Base-by-base conservation (phyloP, 2,329 filamentous ascomycete species). In the Aspergillus aculeatus region DNA sequence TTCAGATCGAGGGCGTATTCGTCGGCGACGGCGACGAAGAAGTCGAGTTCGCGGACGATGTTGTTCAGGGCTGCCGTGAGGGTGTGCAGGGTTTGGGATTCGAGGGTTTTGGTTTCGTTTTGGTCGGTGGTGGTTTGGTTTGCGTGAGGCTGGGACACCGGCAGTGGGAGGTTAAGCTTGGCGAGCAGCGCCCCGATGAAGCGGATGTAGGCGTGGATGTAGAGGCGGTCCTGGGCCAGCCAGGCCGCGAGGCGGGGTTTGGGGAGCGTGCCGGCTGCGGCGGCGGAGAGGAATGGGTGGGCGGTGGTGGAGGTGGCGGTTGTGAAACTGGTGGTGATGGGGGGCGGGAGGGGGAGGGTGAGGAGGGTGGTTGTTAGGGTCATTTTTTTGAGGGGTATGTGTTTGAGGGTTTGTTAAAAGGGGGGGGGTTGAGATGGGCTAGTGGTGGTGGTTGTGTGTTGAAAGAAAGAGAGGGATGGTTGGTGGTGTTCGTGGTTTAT, bases 151-250 rank as follows among this genome's bases (percentile, higher is more conserved):
- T n/a, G n/a, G n/a, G 83, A 76, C 49, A 12, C 3, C 1, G 32
- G 5, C 14, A 41, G 1, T 73, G 63, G 74, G 0, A 89, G 78
- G 5, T 83, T 76, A 49, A 90, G 80, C 64, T 87, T 85, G 35
- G 83, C 79, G 29, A 91, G 82, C 7, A 90, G 74, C n/a, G 81
- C 78, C 9, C 87, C 87, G 23, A 87, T 83, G 66, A 89, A 90
- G 26, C 83, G 81, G 66, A 90, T 83, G 74, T 91, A 90, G 54
- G 84, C 84, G 64, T 89, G 86, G 35, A 88, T 86, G 74, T 91
- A 89, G 60, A 91, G 83, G 9, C 86, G 81, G 73, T 91, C 89
- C 73, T 90, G 89, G 12, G 86, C 84, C 48, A 92, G 84, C 89
- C 89, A 92, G 71, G 82, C 80, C 21, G 83, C 82, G 11, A 91